phyloP scores from a whole-genome alignment of 2,329 filamentous ascomycete species.

The Fusarium sp. region DNA sequence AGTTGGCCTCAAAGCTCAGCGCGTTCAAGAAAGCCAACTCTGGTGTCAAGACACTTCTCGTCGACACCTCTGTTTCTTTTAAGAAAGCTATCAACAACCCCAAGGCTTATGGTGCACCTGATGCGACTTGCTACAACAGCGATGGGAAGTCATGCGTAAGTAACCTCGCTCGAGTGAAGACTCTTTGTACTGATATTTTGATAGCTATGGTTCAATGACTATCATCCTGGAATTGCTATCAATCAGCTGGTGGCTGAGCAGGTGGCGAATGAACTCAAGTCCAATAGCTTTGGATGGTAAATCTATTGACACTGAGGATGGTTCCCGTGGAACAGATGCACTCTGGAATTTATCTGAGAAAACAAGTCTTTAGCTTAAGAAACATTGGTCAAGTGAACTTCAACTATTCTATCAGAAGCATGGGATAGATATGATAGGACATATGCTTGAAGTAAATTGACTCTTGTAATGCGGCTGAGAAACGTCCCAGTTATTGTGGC shows the following conservation, averaged over 20 bases:
- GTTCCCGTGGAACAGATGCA: fast-evolving
- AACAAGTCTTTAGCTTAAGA: fast-evolving
- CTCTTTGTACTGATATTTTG: not conserved
- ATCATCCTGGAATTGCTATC: constrained; percentile 52
- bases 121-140: constrained; percentile 52
- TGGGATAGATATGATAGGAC: no score
- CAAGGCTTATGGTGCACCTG: constrained; percentile 50
- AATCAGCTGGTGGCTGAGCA: constrained; percentile 51
- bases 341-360: no score
- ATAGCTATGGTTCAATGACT: constrained; percentile 55
- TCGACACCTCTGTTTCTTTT: constrained; percentile 54
- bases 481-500: fast-evolving
- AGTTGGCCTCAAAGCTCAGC: constrained; percentile 41
- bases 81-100: constrained; percentile 54
- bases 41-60: constrained; percentile 45
- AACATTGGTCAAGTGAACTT: fast-evolving
- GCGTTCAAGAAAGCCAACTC: constrained; percentile 47
- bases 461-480: fast-evolving
- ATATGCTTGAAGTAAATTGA: no score
- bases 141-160: constrained; percentile 53
- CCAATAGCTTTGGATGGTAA: constrained; percentile 6
- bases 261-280: constrained; percentile 39
- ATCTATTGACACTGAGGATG: fast-evolving
- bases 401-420: fast-evolving
- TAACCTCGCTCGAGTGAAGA: fast-evolving